Conservation (phyloP, 2,329 filamentous ascomycete species). For the Penicillium sp. region DNA sequence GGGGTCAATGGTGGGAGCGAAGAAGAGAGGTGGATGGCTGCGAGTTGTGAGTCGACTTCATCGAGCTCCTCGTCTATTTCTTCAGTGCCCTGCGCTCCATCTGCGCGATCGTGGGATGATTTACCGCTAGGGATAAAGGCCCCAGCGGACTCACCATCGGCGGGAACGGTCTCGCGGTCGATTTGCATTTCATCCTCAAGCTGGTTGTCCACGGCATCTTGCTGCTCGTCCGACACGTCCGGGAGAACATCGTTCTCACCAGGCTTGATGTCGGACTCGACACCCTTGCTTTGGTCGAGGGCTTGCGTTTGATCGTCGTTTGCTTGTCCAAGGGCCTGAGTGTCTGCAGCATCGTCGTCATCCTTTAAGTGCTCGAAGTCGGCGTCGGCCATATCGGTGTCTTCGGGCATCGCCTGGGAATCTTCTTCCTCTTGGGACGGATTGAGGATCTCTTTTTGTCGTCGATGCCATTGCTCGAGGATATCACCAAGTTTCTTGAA, state of each 20-base stretch:
- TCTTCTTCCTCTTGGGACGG: conserved; percentile 54
- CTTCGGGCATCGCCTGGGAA: conserved; percentile 53
- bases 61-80: conserved; percentile 46
- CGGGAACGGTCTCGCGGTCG: conserved; percentile 34
- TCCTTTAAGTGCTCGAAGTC: conserved; percentile 93
- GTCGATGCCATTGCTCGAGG: conserved; percentile 87
- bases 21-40: conserved; percentile 67
- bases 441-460: conserved; percentile 76
- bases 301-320: conserved; percentile 82
- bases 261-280: conserved; percentile 63
- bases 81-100: conserved; percentile 38
- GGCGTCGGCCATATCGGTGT: conserved; percentile 71
- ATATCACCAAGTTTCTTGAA: conserved; percentile 95
- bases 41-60: conserved; percentile 58
- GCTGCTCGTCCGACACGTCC: conserved; percentile 45
- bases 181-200: conserved; percentile 49
- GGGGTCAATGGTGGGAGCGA: conserved; percentile 46
- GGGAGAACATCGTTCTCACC: conserved; percentile 59
- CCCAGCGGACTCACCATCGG: conserved; percentile 41
- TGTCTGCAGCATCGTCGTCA: conserved; percentile 76
- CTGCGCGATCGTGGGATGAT: conserved; percentile 29
- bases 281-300: conserved; percentile 83
- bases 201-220: conserved; percentile 44
- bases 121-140: conserved; percentile 56
- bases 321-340: conserved; percentile 86